These are phyloP conservation scores for Priceomyces castillae DNA, from an alignment of 805 yeast species.

Conservation along the genomic window DNA sequence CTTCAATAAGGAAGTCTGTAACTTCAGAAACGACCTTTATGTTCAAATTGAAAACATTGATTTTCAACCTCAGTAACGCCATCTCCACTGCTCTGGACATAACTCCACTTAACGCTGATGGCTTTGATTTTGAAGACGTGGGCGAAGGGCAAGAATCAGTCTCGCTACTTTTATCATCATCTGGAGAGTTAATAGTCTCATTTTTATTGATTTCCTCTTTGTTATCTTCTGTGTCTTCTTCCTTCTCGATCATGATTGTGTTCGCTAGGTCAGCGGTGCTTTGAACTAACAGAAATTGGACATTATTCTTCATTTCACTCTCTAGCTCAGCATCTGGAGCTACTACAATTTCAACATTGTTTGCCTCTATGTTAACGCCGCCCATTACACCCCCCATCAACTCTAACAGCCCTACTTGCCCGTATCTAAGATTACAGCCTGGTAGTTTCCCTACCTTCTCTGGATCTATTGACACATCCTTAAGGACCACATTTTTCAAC, in stretches of 20 bases:
- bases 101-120: slow-evolving; percentile 50
- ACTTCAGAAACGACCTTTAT: slow-evolving; percentile 50
- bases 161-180: not conserved
- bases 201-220: slow-evolving; percentile 7
- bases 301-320: slow-evolving; percentile 28
- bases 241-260: slow-evolving; percentile 44
- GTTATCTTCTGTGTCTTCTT: slow-evolving; percentile 12
- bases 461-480: slow-evolving; percentile 68
- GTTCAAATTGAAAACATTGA: slow-evolving; percentile 46
- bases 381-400: slow-evolving; percentile 64
- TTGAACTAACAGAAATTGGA: slow-evolving; percentile 57
- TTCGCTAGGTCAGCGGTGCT: slow-evolving; percentile 75
- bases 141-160: not conserved
- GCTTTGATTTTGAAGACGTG: slow-evolving; percentile 19
- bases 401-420: slow-evolving; percentile 53
- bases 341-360: slow-evolving; percentile 47
- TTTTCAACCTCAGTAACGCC: slow-evolving; percentile 59
- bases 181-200: not conserved
- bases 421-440: slow-evolving; percentile 60
- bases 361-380: slow-evolving; percentile 63
- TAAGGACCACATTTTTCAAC: slow-evolving; percentile 48
- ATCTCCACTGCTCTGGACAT: slow-evolving; percentile 65
- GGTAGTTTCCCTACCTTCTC: slow-evolving; percentile 65
- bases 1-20: slow-evolving; percentile 30
- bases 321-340: slow-evolving; percentile 34